Evolutionary conservation across 306 rosid species (phyloP), one percentile per base, ranked within the genome.

Genomic region (Rosa persica): DNA sequence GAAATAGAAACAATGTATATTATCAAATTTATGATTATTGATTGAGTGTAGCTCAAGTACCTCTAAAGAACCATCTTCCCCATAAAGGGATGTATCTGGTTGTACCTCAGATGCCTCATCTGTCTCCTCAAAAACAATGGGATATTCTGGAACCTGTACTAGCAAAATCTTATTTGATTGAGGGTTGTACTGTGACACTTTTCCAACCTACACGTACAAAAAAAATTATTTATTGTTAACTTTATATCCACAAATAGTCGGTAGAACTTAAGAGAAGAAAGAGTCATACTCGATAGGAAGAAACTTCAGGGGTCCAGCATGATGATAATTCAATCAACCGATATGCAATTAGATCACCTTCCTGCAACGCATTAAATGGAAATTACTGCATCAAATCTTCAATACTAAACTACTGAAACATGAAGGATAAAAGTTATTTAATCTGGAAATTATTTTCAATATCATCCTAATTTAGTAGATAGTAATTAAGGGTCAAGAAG

Each of bases 301-400:
- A 91, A 22, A 91, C 68, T 87, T 93, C 98, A 5, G 99, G 98
- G 30, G 98, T 88, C 98, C 98, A 93, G 67, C 96, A 84, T n/a
- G 84, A 49, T 81, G 99, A 88, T 80, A 96, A 82, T 76, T 96
- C 99, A 74, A 96, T 76, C 87, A 96, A 87, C 49, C 94, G 89
- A 87, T 96, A 96, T 4, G 97, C 98, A 82, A 96, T 82, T 78
- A 83, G 78, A 78, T 90, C 89, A 74, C 92, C 98, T 81, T 80
- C 86, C 98, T 96, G 92, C 81, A 81, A 76, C 54, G 65, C 71
- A 81, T 51, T 67, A 78, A 78, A 82, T 51, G 40, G 43, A 58
- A 76, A 73, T 22, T 66, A 58, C n/a, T 11, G 5, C 48, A 43
- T 20, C 61, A 74, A 67, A 54, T 62, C 46, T 49, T 15, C 68